These are phyloP conservation scores for Clarireedia hainanense DNA, from an alignment of 2,329 filamentous ascomycete species.

Conservation along the genomic window DNA sequence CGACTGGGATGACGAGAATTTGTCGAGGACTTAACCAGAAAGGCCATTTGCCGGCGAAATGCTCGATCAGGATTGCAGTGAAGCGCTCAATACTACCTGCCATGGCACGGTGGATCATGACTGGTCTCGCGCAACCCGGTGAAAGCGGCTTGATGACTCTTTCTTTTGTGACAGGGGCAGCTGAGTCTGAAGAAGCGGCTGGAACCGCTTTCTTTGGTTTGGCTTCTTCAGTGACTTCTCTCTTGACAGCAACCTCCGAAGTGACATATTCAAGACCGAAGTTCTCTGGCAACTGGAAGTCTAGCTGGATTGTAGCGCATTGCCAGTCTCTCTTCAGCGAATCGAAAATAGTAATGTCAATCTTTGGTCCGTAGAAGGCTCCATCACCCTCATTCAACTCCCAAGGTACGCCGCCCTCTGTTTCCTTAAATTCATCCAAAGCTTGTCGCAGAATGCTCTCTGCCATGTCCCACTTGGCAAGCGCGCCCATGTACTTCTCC, in stretches of 20 bases:
- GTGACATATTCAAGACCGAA: constrained; percentile 86
- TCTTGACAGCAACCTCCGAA: constrained; percentile 48
- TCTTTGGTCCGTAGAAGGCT: constrained; percentile 98
- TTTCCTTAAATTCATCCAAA: constrained; percentile 64
- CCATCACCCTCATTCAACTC: constrained; percentile 90
- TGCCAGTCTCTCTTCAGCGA: constrained; percentile 78
- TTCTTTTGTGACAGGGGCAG: constrained; percentile 37
- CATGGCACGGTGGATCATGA: constrained; percentile 83
- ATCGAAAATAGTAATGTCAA: constrained; percentile 91
- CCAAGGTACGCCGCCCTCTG: constrained; percentile 60
- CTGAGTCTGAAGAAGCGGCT: constrained; percentile 24
- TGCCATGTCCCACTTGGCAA: constrained; percentile 82
- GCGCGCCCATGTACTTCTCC: constrained; percentile 81
- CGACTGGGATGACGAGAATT: constrained; percentile 70
- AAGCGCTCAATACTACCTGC: constrained; percentile 62
- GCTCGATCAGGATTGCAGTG: constrained; percentile 72
- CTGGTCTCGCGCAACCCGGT: constrained; percentile 67
- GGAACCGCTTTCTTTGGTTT: constrained; percentile 34
- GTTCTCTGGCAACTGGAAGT: constrained; percentile 78
- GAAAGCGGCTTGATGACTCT: constrained; percentile 44
- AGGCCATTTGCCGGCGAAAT: constrained; percentile 82
- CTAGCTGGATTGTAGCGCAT: constrained; percentile 89
- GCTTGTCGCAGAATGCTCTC: constrained; percentile 74
- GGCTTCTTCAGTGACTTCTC: constrained; percentile 33
- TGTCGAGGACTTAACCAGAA: constrained; percentile 85